Base-by-base conservation (phyloP, 345 rosid species). In the Citrus medica region DNA sequence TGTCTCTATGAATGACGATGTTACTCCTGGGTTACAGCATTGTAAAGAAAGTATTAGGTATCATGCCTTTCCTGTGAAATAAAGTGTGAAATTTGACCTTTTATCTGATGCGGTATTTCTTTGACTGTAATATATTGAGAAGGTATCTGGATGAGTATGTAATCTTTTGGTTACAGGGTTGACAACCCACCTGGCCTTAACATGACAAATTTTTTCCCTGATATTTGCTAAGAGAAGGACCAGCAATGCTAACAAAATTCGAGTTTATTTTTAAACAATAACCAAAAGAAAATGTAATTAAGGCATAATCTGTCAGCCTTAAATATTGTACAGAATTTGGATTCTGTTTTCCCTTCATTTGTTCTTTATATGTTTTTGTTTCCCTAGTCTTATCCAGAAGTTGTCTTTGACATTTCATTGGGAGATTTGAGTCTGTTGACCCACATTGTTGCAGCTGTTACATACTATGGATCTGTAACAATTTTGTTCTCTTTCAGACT, bases 401-500 rank as follows among this genome's bases (percentile, higher is more conserved):
- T 46, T 40, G 35, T 24, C 64, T 78, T 37, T 19, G 2, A 69
- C 6, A 46, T 42, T 60, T 73, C 56, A 27, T 73, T 62, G 22
- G 48, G 9, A 33, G 25, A 24, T 33, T 6, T 74, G 27, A 32
- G 33, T 64, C 28, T 14, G 16, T 74, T 71, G 24, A 5, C n/a
- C 67, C 51, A 30, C 4, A 35, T 19, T 25, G 8, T 58, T 33
- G 12, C 13, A 33, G 27, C 10, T 12, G 28, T 71, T 53, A 25
- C 25, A 13, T 82, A 10, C 27, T 32, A 51, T 19, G 38, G 33
- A 21, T 67, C 33, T 21, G 70, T 48, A 37, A 69, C 62, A 53
- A 60, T 58, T 59, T 22, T 40, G 8, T 73, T 77, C 30, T 67
- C 78, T 80, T 81, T 59, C 93, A 96, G 99, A 88, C 90, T 79